Conservation (phyloP, 768 basidiomycete genomes). For the Panaeolus cyanescens region DNA sequence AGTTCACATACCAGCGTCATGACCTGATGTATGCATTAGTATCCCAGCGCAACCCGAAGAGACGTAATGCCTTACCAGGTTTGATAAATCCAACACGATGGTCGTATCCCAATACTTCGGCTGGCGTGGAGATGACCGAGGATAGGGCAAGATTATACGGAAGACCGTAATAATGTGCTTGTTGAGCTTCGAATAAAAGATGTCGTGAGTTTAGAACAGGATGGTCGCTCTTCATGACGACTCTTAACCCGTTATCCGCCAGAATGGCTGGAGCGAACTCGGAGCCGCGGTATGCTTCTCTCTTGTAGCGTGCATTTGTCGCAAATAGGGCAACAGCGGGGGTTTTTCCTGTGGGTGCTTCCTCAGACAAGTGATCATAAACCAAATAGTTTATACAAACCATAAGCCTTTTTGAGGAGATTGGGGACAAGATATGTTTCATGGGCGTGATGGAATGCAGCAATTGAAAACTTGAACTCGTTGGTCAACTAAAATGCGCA, state of each 20-base stretch:
- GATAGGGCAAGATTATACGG: conserved; percentile 65
- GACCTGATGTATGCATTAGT: conserved; percentile 38
- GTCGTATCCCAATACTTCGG: conserved; percentile 67
- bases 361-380: background rate
- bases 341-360: conserved; percentile 43
- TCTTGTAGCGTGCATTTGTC: conserved; percentile 57
- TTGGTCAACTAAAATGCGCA: conserved; percentile 42
- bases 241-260: conserved; percentile 64
- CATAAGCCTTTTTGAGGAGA: conserved; percentile 71
- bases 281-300: conserved; percentile 78
- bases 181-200: conserved; percentile 76
- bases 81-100: conserved; percentile 77
- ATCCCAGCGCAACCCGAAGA: background rate
- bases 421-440: conserved; percentile 88
- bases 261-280: conserved; percentile 78
- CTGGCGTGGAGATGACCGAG: conserved; percentile 72
- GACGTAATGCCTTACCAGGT: conserved; percentile 36
- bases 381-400: conserved; percentile 24
- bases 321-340: conserved; percentile 81
- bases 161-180: conserved; percentile 75
- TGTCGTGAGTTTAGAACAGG: conserved; percentile 66
- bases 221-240: conserved; percentile 81
- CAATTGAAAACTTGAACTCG: conserved; percentile 72
- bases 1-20: conserved; percentile 58
- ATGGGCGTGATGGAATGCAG: conserved; percentile 78